Evolutionary conservation across 1,284 basidiomycete genomes (phyloP).

Genomic region (Melampsora americana): DNA sequence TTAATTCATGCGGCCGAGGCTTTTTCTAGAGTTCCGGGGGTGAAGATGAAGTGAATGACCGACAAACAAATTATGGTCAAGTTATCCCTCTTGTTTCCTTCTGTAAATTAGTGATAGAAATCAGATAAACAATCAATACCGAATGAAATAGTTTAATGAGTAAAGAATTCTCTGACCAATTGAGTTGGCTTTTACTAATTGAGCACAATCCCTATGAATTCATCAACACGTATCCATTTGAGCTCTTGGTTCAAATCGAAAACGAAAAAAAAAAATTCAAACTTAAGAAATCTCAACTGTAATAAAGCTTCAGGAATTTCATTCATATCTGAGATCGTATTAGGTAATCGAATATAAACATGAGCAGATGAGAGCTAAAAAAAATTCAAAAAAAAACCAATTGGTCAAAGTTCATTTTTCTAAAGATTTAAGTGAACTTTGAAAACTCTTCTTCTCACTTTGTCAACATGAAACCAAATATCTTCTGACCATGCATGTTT

Average conservation of each 20-base stretch:
- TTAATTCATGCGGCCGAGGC: slow-evolving; percentile 16
- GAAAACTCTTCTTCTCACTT: no score
- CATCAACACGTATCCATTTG: not conserved
- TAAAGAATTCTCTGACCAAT: slow-evolving; percentile 69
- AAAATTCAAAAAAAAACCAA: not conserved
- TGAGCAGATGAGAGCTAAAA: slow-evolving; percentile 35
- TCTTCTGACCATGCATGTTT: slow-evolving; percentile 70
- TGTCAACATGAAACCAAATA: slow-evolving; percentile 63
- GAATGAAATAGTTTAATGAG: not conserved
- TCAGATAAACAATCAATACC: not conserved
- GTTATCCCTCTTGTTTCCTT: slow-evolving; percentile 91
- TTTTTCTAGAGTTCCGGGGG: not conserved
- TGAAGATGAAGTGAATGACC: slow-evolving; percentile 45
- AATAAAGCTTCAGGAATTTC: slow-evolving; percentile 74
- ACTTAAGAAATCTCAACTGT: slow-evolving; percentile 50
- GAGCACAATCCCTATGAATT: slow-evolving; percentile 67
- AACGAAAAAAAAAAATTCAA: not conserved
- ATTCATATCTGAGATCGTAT: slow-evolving; percentile 72
- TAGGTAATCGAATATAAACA: slow-evolving; percentile 79
- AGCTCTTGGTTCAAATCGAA: not conserved
- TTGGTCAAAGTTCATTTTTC: not conserved
- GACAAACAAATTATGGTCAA: slow-evolving; percentile 92
- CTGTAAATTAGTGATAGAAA: slow-evolving; percentile 11
- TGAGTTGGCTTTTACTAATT: slow-evolving; percentile 94
- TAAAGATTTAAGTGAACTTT: not conserved